A percentile compares a stretch with the other conserved stretches of the same genome.
These are phyloP conservation scores for Apophysomyces sp. DNA, from an alignment of 371 early-diverging fungal genomes.

Conservation along the genomic window DNA sequence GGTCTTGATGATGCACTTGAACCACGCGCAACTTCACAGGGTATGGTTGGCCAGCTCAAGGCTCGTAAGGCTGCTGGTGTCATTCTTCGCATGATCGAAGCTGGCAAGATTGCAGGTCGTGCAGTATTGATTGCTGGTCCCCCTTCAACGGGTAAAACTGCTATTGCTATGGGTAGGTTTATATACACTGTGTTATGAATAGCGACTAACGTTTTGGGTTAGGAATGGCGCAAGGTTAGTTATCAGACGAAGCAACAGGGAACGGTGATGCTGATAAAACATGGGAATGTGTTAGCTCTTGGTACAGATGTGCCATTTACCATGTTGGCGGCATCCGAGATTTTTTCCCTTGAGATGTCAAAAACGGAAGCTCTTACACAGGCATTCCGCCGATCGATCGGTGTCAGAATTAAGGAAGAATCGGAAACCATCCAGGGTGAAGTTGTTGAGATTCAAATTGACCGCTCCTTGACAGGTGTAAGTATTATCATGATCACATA, in stretches of 20 bases:
- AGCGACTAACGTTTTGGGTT: neutral
- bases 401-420: conserved; percentile 98
- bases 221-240: conserved; percentile 79
- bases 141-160: conserved; percentile 97
- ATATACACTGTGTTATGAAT: neutral
- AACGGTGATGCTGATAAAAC: neutral
- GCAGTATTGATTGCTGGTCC: conserved; percentile 97
- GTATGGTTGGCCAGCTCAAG: conserved; percentile 96
- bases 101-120: conserved; percentile 97
- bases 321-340: conserved; percentile 95
- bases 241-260: neutral
- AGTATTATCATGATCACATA: conserved; percentile 14
- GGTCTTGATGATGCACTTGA: conserved; percentile 91
- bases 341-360: conserved; percentile 97
- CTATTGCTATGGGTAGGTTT: conserved; percentile 85
- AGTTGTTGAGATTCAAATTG: conserved; percentile 97
- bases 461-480: conserved; percentile 91
- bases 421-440: conserved; percentile 99
- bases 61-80: conserved; percentile 97
- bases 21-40: conserved; percentile 83
- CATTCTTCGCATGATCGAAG: conserved; percentile 90
- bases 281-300: conserved; percentile 52
- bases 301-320: conserved; percentile 97
- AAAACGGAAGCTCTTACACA: conserved; percentile 99
- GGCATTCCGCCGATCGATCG: conserved; percentile 96